Evolutionary conservation across 139 green algal species (phyloP).

Genomic region (Trebouxia sp.): DNA sequence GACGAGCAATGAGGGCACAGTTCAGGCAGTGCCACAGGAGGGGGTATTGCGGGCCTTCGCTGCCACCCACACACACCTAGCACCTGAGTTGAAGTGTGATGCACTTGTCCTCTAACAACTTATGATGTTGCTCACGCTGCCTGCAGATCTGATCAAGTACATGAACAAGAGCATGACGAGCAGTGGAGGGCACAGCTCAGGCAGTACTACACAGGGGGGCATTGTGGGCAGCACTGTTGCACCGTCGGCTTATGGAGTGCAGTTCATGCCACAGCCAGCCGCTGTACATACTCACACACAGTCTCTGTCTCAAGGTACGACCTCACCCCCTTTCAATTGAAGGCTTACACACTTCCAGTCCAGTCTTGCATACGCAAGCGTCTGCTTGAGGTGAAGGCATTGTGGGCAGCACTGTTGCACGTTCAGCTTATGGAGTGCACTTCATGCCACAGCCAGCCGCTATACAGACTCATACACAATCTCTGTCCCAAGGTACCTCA

Average conservation of each 20-base stretch:
- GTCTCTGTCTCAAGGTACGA: neutral
- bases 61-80: too few species aligned
- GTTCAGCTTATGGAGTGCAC: neutral
- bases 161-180: neutral
- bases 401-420: neutral
- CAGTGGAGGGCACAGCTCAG: neutral
- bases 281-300: neutral
- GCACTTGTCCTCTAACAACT: too few species aligned
- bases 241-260: neutral
- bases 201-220: neutral
- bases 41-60: too few species aligned
- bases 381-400: neutral
- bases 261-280: neutral
- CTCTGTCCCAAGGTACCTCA: neutral
- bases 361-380: neutral
- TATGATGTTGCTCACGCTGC: neutral
- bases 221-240: conserved; percentile 3
- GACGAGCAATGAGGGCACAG: too few species aligned
- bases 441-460: neutral
- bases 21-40: too few species aligned
- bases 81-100: too few species aligned
- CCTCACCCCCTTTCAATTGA: neutral
- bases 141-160: conserved; percentile 17
- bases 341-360: neutral
- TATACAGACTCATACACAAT: neutral